Conservation (phyloP, 2,329 filamentous ascomycete species). For the Talaromyces sp. region DNA sequence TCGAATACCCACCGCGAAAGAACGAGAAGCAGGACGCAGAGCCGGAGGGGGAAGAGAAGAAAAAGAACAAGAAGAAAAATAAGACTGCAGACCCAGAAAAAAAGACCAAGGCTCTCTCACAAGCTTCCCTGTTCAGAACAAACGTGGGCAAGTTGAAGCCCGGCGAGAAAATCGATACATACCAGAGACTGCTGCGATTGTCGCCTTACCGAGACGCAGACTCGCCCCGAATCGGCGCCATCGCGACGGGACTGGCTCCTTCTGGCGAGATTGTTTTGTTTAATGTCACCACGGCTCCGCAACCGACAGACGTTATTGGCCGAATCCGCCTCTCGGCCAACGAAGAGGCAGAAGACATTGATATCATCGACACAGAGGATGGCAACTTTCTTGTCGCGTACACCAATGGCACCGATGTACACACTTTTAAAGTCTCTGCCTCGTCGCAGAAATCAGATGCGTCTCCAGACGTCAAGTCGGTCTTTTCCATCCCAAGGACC, state of each 20-base stretch:
- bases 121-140: slow-evolving; percentile 47
- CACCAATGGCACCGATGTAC: slow-evolving; percentile 71
- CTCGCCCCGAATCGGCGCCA: slow-evolving; percentile 64
- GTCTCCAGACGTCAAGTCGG: slow-evolving; percentile 24
- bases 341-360: slow-evolving; percentile 48
- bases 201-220: slow-evolving; percentile 51
- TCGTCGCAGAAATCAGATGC: slow-evolving; percentile 43
- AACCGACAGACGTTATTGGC: slow-evolving; percentile 48
- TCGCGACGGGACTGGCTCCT: slow-evolving; percentile 71
- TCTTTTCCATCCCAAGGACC: slow-evolving; percentile 36
- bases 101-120: slow-evolving; percentile 43
- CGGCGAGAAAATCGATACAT: slow-evolving; percentile 46
- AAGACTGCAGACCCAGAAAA: slow-evolving; percentile 8
- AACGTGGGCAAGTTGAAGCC: slow-evolving; percentile 19
- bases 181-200: slow-evolving; percentile 54
- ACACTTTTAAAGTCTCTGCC: slow-evolving; percentile 54
- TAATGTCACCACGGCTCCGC: slow-evolving; percentile 55
- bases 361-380: slow-evolving; percentile 28
- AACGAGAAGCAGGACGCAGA: slow-evolving; percentile 17
- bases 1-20: slow-evolving; percentile 50
- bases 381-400: slow-evolving; percentile 66
- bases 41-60: slow-evolving; percentile 17
- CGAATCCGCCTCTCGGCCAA: slow-evolving; percentile 46
- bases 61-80: slow-evolving; percentile 13
- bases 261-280: slow-evolving; percentile 77